Evolutionary conservation across 2,329 filamentous ascomycete genomes (phyloP), one percentile per base, ranked within the genome.

Genomic region (Exophiala lecanii-corni): DNA sequence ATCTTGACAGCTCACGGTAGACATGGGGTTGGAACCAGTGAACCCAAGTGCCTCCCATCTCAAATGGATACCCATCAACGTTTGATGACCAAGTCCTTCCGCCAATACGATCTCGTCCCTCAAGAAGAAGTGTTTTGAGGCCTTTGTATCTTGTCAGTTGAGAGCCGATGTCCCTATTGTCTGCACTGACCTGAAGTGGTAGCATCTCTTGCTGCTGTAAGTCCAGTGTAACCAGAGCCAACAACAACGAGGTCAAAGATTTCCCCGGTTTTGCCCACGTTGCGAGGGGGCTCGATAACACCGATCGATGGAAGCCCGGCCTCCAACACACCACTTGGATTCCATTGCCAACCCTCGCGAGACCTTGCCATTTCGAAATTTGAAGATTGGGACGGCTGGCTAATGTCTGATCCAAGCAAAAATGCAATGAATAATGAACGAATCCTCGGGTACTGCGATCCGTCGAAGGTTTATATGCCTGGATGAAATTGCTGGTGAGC

Each of bases 1-100:
- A 75, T n/a, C 70, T 54, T 1, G 62, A 59, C 2, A 74, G 66
- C 39, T 74, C 71, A 3, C 67, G 58, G 62, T 64, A 71, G 2
- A 70, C 56, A 21, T 68, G 64, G 0, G 68, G 57, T 36, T 71
- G 68, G 2, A 59, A 58, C 69, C 69, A 72, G 40, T 67, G 66
- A 0, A 74, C 62, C 70, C 70, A 75, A 0, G 70, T 72, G 0
- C 72, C 72, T 0, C 72, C 72, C 64, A 75, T 67, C 38, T 74
- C 72, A 36, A 64, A 72, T 0, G 63, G 62, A 10, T 72, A 68
- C 0, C 67, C 69, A 0, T 58, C 61, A 5, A 71, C 67, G 21
- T 70, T 64, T 12, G 67, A 64, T 0, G 66, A 67, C 66, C 67
- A 74, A 2, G 70, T 69, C 0, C 71, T 64, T 1, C 72, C 71